phyloP scores from a whole-genome alignment of 495 filamentous ascomycete genomes.

The Tricharina praecox region DNA sequence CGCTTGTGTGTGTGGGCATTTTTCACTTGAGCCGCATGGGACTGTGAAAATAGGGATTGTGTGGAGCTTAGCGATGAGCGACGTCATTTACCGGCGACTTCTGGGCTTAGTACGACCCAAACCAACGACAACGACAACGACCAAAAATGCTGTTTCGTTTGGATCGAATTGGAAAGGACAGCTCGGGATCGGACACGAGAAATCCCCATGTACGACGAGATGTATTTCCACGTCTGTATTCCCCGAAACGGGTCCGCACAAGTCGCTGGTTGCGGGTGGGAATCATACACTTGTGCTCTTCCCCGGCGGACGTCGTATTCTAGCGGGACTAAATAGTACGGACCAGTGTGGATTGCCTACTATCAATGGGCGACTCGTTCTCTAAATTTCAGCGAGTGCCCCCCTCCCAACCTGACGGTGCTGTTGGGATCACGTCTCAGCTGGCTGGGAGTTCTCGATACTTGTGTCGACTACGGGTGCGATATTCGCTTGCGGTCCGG shows the following conservation, averaged over 20 bases:
- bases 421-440: conserved; percentile 34
- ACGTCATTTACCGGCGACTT: too few relatives aligned
- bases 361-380: conserved; percentile 4
- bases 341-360: conserved; percentile 36
- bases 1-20: not conserved
- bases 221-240: conserved; percentile 34
- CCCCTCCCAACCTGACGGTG: conserved; percentile 19
- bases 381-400: conserved; percentile 23
- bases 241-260: conserved; percentile 13
- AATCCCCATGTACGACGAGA: conserved; percentile 53
- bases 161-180: conserved; percentile 87
- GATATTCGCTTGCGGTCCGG: conserved; percentile 51
- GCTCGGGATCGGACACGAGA: conserved; percentile 56
- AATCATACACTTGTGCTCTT: conserved; percentile 71
- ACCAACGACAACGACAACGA: too few relatives aligned
- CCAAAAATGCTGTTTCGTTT: conserved; percentile 48
- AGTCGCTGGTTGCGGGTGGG: conserved; percentile 51
- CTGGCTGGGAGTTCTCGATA: conserved; percentile 60
- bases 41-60: too few relatives aligned
- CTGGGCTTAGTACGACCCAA: too few relatives aligned
- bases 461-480: conserved; percentile 32
- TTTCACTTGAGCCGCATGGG: not conserved
- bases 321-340: conserved; percentile 42
- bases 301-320: conserved; percentile 39
- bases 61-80: too few relatives aligned